A percentile compares a stretch with the other conserved stretches of the same genome.
These are phyloP conservation scores for Xylaria longipes DNA, from an alignment of 495 filamentous ascomycete genomes.

Conservation along the genomic window DNA sequence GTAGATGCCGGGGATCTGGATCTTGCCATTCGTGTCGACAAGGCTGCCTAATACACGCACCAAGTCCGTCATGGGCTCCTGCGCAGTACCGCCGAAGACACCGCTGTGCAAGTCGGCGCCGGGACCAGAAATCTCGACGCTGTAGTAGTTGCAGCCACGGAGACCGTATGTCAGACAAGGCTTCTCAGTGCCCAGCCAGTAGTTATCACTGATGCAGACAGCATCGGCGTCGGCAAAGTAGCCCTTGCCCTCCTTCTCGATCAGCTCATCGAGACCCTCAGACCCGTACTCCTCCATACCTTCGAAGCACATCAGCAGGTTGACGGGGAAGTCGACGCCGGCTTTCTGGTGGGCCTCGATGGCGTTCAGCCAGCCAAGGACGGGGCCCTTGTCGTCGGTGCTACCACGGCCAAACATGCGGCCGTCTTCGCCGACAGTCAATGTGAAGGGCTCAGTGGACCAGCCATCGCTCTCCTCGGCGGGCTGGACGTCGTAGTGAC, in stretches of 20 bases:
- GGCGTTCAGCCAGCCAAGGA: constrained; percentile 96
- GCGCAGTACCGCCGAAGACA: constrained; percentile 93
- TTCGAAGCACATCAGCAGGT: constrained; percentile 99
- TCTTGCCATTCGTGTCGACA: constrained; percentile 88
- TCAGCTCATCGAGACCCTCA: constrained; percentile 94
- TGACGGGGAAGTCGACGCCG: constrained; percentile 92
- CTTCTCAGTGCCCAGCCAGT: constrained; percentile 99
- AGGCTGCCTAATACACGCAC: constrained; percentile 79
- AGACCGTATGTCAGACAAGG: constrained; percentile 97
- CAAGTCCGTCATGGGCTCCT: constrained; percentile 98
- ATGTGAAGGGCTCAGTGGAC: constrained; percentile 92
- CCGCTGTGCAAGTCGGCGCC: constrained; percentile 94
- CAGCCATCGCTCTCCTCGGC: constrained; percentile 93
- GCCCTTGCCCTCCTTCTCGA: constrained; percentile 83
- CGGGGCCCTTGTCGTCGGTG: constrained; percentile 98
- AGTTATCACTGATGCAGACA: constrained; percentile 99
- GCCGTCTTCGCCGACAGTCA: constrained; percentile 86
- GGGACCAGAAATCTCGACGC: constrained; percentile 82
- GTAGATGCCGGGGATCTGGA: constrained; percentile 84
- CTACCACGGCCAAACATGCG: constrained; percentile 95
- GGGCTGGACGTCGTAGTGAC: constrained; percentile 99
- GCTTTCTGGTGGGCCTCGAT: constrained; percentile 97
- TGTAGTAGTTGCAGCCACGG: constrained; percentile 98
- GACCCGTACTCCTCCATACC: constrained; percentile 99
- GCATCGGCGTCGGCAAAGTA: constrained; percentile 96